Evolutionary conservation across 805 yeast genomes (phyloP), one percentile per base, ranked within the genome.

Genomic region (Candida sphagnicola): DNA sequence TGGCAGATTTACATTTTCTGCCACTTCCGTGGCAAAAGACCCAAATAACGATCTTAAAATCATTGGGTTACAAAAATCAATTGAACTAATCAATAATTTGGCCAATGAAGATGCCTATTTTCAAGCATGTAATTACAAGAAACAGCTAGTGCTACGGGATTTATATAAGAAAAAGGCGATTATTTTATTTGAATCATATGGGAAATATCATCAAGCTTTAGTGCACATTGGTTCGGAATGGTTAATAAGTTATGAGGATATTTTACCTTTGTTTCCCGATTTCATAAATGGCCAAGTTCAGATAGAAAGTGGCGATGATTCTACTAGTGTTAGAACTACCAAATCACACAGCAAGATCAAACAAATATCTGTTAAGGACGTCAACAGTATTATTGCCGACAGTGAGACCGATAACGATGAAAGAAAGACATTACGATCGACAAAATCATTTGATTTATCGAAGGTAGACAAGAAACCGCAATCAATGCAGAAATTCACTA

Each of bases 171-270:
- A 53, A 19, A 67, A 60, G 40, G 68, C 65, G 2, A 39, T 47
- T 3, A 39, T 62, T 0, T 46, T 61, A 12, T 69, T 68, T 42
- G 65, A 60, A 26, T 43, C 51, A 12, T 65, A 61, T 41, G 44
- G 54, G 3, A 61, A 54, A 38, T 69, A 54, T 45, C 68, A 62
- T 34, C 71, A 66, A 43, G 47, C 73, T 0, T 47, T 69, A 25
- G 68, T 65, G 1, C 70, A 59, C 2, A 60, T 67, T 13, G 55
- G 67, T 10, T 62, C 68, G 3, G 71, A 67, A 29, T 69, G 74
- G 74, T 36, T 67, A 15, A 49, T 67, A 4, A 53, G 65, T 1
- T 61, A 57, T 31, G 44, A 51, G 12, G 70, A 65, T 37, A 53
- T 67, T 1, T 50, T 69, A 12, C 48, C 48, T 4, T 43, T 67